phyloP scores from a whole-genome alignment of 2,329 filamentous ascomycete species.

The Pseudogymnoascus sp. region DNA sequence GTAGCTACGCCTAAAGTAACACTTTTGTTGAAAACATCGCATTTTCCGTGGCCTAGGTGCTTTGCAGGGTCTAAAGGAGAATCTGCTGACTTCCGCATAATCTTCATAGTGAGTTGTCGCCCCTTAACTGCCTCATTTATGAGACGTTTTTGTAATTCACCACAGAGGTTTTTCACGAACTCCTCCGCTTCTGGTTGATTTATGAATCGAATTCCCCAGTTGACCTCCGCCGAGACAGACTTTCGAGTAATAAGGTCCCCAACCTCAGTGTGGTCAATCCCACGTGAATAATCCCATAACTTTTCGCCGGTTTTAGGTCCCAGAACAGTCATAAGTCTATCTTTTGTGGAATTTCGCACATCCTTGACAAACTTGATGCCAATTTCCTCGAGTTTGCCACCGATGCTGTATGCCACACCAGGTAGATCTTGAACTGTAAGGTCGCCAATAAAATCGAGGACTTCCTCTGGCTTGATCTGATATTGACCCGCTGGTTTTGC shows the following conservation, averaged over 20 bases:
- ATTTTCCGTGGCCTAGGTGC: constrained; percentile 90
- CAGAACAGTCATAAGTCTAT: constrained; percentile 63
- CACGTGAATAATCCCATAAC: constrained; percentile 81
- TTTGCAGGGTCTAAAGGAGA: constrained; percentile 88
- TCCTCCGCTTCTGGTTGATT: constrained; percentile 89
- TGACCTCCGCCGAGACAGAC: constrained; percentile 94
- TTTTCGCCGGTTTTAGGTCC: constrained; percentile 91
- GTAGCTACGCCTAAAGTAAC: constrained; percentile 76
- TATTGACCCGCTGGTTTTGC: constrained; percentile 93
- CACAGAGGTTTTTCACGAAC: constrained; percentile 77
- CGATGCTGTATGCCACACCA: constrained; percentile 85
- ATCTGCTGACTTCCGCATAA: constrained; percentile 81
- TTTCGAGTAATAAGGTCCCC: constrained; percentile 81
- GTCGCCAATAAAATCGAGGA: constrained; percentile 67
- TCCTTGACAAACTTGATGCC: constrained; percentile 78
- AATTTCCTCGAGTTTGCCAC: constrained; percentile 79
- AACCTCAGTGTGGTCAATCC: constrained; percentile 79
- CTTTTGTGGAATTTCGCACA: constrained; percentile 67
- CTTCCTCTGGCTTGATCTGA: constrained; percentile 75
- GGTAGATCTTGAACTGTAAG: constrained; percentile 76
- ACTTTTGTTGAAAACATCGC: constrained; percentile 90
- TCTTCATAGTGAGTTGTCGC: constrained; percentile 82
- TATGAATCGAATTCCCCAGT: constrained; percentile 94
- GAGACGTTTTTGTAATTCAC: constrained; percentile 74
- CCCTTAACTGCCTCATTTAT: constrained; percentile 81